phyloP scores from a whole-genome alignment of 176 grass and related monocot species.

The Eragrostis curvula region DNA sequence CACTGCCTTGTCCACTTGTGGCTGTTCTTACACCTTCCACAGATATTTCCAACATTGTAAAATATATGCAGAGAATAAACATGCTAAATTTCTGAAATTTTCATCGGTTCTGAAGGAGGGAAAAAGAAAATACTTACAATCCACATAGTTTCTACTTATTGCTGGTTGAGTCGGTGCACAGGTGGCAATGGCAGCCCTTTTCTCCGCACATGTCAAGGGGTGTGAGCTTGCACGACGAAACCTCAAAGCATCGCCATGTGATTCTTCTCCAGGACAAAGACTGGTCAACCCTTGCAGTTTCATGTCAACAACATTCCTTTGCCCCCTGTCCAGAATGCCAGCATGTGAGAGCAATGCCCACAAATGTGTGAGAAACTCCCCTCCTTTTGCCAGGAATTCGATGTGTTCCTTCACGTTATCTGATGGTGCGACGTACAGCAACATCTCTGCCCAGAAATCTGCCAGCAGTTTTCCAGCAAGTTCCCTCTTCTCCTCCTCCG shows the following conservation, averaged over 20 bases:
- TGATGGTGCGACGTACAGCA: slow-evolving; percentile 11
- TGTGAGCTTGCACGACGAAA: background rate
- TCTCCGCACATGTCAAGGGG: background rate
- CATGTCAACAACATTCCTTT: background rate
- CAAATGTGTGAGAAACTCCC: slow-evolving; percentile 6
- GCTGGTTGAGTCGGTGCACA: background rate
- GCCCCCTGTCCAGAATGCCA: background rate
- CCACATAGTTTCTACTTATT: background rate
- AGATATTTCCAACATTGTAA: too few species aligned
- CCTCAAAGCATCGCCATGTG: background rate
- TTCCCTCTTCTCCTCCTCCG: too few species aligned
- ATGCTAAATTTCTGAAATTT: too few species aligned
- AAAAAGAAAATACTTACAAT: background rate
- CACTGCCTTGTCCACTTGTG: too few species aligned
- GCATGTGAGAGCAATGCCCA: slow-evolving; percentile 21
- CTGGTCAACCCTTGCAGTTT: background rate
- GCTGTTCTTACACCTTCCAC: too few species aligned
- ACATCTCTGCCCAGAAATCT: slow-evolving; percentile 12
- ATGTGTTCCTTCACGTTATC: slow-evolving; percentile 24
- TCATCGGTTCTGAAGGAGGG: too few species aligned
- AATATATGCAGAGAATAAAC: too few species aligned
- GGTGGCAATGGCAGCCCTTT: background rate
- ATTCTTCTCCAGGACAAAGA: background rate
- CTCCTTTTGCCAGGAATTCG: background rate
- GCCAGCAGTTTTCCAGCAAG: slow-evolving; percentile 13